Base-by-base conservation (phyloP, 352 stramenopile genomes). In the Discostella stelligera region DNA sequence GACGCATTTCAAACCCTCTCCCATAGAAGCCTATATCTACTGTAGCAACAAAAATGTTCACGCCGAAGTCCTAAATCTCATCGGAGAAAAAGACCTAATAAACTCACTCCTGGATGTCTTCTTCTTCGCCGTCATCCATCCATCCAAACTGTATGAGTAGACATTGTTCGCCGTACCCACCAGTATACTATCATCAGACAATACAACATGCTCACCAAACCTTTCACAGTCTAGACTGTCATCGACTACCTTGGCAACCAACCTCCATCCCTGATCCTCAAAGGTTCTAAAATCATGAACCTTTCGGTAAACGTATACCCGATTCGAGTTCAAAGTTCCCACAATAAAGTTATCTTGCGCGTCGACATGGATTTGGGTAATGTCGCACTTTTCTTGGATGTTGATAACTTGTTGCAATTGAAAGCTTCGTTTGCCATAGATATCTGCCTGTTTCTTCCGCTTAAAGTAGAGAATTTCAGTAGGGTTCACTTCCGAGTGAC, bases 391-490 rank as follows among this genome's bases (percentile, higher is more conserved):
- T 53, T 81, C 63, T 23, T 64, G 58, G n/a, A 81, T 21, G 16
- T 55, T 69, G 53, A 81, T 72, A 7, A 77, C 54, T 41, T 81
- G 74, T 37, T 76, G 74, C 39, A 81, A 23, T 20, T 77, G 60
- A 23, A 46, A 73, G 39, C 32, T 64, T 13, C 65, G 48, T 52
- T 64, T 73, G 53, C 65, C 65, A 53, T 73, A 77, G 13, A 72
- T 9, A 23, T 81, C 23, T 37, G 39, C 30, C 27, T 64, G 10
- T 1, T 64, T 16, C 60, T 59, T 62, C 16, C 49, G 69, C 23
- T 55, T 52, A 32, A 46, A 81, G 32, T 73, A 81, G 16, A 81
- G 60, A 23, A 81, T 66, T 37, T 81, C 74, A 7, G 74, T 81
- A 0, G 74, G 74, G 52, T 59, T 77, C 25, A 81, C 69, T 13